A percentile compares a stretch with the other conserved stretches of the same genome.
phyloP scores from a whole-genome alignment of 2,329 filamentous ascomycete species.

The Sclerotiophoma versabilis region DNA sequence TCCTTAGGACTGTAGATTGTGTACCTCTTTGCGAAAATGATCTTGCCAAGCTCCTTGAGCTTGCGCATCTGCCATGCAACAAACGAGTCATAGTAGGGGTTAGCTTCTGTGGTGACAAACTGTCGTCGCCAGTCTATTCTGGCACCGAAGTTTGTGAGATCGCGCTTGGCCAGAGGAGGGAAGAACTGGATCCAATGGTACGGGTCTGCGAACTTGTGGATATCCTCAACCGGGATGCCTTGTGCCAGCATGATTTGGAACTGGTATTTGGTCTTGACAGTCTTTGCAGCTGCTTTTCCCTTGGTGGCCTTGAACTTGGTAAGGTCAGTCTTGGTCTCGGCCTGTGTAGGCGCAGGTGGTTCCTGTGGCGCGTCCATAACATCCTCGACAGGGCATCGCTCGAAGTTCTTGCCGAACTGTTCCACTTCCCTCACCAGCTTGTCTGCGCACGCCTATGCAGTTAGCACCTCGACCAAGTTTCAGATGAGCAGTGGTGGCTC shows the following conservation, averaged over 20 bases:
- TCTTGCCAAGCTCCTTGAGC: slow-evolving; percentile 86
- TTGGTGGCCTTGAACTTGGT: slow-evolving; percentile 87
- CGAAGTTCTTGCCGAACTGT: slow-evolving; percentile 86
- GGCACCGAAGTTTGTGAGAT: slow-evolving; percentile 83
- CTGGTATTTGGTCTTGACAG: slow-evolving; percentile 93
- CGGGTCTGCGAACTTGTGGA: slow-evolving; percentile 92
- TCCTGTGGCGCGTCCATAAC: slow-evolving; percentile 53
- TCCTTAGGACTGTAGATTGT: slow-evolving; percentile 91
- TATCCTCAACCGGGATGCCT: slow-evolving; percentile 85
- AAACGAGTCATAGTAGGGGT: slow-evolving; percentile 96
- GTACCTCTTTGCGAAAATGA: slow-evolving; percentile 91
- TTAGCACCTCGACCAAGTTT: neutral
- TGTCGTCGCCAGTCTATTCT: slow-evolving; percentile 92
- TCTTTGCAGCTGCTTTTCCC: slow-evolving; percentile 84
- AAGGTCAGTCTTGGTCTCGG: slow-evolving; percentile 75
- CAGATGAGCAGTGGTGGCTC: neutral
- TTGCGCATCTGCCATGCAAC: slow-evolving; percentile 97
- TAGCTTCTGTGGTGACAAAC: slow-evolving; percentile 94
- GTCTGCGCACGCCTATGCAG: slow-evolving; percentile 76
- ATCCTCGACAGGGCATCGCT: slow-evolving; percentile 64
- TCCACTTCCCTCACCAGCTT: slow-evolving; percentile 91
- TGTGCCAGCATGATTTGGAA: slow-evolving; percentile 94
- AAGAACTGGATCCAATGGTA: slow-evolving; percentile 92
- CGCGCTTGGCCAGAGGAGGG: slow-evolving; percentile 78
- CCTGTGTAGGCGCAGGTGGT: slow-evolving; percentile 67